phyloP scores from a whole-genome alignment of 1,284 basidiomycete species.

The Cutaneotrichosporon curvatum region DNA sequence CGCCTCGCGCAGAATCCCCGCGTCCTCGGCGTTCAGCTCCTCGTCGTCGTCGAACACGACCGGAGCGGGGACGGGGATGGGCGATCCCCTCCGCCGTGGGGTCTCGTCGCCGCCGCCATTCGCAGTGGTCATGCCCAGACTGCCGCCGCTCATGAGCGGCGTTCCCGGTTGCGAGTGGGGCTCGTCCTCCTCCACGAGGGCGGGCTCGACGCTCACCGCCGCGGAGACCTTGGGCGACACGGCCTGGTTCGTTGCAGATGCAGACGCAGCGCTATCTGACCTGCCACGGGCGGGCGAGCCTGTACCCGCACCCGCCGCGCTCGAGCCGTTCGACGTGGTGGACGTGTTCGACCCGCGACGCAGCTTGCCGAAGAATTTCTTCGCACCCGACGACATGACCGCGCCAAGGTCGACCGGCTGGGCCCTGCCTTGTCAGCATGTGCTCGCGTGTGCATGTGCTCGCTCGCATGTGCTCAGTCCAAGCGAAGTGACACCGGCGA shows the following conservation, averaged over 20 bases:
- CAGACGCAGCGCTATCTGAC: not conserved
- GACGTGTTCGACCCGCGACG: conserved; percentile 19
- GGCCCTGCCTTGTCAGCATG: conserved; percentile 13
- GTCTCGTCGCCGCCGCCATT: conserved; percentile 10
- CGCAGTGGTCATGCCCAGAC: too few relatives aligned
- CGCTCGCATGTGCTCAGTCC: not conserved
- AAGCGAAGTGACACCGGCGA: too few relatives aligned
- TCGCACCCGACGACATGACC: conserved; percentile 32
- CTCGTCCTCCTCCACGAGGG: conserved; percentile 12
- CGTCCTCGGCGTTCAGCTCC: too few relatives aligned
- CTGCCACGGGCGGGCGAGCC: not conserved
- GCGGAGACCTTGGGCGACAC: not conserved
- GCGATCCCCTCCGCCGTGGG: conserved; percentile 11
- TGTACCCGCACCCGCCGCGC: conserved; percentile 4
- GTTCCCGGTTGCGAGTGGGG: not conserved
- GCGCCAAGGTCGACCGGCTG: conserved; percentile 38
- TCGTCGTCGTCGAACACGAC: not conserved
- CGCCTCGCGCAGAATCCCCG: too few relatives aligned
- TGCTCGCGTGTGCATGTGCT: too few relatives aligned
- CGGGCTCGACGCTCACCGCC: not conserved
- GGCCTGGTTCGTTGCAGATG: not conserved
- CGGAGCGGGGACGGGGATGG: not conserved
- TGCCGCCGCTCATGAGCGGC: too few relatives aligned
- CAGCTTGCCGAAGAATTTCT: conserved; percentile 39
- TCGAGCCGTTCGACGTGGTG: conserved; percentile 1